Conservation (phyloP, 1,284 basidiomycete genomes). For the Leccinum subspadiceum region DNA sequence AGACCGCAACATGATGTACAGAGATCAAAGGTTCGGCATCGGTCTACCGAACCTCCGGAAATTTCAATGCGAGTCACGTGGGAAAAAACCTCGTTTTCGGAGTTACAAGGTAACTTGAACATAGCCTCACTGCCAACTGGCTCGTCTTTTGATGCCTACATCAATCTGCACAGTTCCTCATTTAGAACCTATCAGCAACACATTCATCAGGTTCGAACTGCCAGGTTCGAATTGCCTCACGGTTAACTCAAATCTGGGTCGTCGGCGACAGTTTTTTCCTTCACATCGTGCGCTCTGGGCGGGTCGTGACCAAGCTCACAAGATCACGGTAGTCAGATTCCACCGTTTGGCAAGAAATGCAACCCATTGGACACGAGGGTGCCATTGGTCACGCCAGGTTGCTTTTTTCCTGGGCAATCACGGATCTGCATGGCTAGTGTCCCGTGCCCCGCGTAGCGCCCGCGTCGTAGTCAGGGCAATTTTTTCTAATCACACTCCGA, state of each 20-base stretch:
- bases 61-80: neutral
- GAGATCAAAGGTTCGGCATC: neutral
- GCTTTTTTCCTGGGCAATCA: neutral
- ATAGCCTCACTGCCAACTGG: constrained; percentile 15
- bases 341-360: neutral
- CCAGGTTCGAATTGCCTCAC: neutral
- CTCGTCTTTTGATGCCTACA: constrained; percentile 5
- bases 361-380: neutral
- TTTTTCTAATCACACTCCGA: constrained; percentile 2
- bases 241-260: neutral
- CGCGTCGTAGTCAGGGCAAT: constrained; percentile 15
- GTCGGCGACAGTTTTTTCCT: neutral
- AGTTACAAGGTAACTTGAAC: neutral
- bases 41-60: neutral
- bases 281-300: neutral
- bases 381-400: neutral
- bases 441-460: neutral
- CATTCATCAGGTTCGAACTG: neutral
- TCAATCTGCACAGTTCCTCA: neutral
- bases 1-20: neutral
- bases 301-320: too few species aligned
- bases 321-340: neutral
- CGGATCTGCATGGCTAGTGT: neutral
- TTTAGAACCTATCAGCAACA: neutral
- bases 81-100: neutral